Evolutionary conservation across 768 basidiomycete genomes (phyloP), one percentile per base, ranked within the genome.

Genomic region (Phylloporus arenicola): DNA sequence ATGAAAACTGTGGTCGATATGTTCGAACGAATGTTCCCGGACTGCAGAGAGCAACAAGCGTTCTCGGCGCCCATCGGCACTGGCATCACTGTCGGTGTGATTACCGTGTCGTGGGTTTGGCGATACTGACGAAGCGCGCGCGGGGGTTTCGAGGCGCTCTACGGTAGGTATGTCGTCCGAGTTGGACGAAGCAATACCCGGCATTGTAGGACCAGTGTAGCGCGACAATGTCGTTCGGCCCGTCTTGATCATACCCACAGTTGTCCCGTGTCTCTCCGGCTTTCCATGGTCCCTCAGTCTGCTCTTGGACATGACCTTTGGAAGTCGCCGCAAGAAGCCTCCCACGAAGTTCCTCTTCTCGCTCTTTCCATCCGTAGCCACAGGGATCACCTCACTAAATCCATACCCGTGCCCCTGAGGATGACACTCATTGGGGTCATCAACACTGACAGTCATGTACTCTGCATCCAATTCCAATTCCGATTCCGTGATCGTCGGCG

Each of bases 371-470:
- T 61, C 57, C 29, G 52, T 22, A 37, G 57, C 55, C 20, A 45
- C 43, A 7, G 58, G 53, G 40, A 56, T n/a, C 31, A 46, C 59
- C 50, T 65, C 66, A 45, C 44, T 59, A 52, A 57, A 50, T 7
- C 68, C 65, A 45, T 62, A 47, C 9, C 49, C 57, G 40, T 68
- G 59, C 16, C 54, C 52, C 14, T 43, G 50, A 51, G 52, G 50
- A 22, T 55, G 24, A 39, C 42, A 52, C 3, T 65, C 64, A 27
- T 57, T 61, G 19, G 51, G 50, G 42, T 57, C 56, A 4, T 60
- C 61, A 5, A 68, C 56, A 24, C 51, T 64, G 54, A 68, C 63
- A 5, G 66, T 68, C 65, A 68, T 69, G 48, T 68, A 68, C 42
- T 69, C 68, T 40, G 64, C 64, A 22, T n/a, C n/a, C n/a, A n/a